Evolutionary conservation across 2,329 filamentous ascomycete species (phyloP).

Genomic region (Paramyrothecium roridum): DNA sequence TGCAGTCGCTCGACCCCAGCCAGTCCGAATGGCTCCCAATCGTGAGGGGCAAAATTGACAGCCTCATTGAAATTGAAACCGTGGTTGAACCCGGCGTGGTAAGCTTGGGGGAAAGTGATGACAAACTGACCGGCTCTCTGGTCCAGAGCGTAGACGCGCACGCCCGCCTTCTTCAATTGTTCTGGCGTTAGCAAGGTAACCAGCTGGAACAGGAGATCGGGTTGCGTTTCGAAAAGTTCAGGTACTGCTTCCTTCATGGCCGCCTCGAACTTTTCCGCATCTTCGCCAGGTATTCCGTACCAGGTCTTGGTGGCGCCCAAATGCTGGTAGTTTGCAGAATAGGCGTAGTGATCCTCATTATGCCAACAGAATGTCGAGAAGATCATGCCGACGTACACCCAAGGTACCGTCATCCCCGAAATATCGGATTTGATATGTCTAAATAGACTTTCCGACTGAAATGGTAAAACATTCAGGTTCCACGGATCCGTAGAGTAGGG

Average conservation of each 20-base stretch:
- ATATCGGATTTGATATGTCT: slow-evolving; percentile 97
- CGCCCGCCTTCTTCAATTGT: slow-evolving; percentile 87
- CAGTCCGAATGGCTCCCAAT: slow-evolving; percentile 93
- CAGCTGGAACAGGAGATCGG: slow-evolving; percentile 91
- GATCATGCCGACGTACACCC: slow-evolving; percentile 99
- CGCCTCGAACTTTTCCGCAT: slow-evolving; percentile 90
- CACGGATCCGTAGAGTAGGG: slow-evolving; percentile 86
- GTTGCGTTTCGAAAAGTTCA: slow-evolving; percentile 94
- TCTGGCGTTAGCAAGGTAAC: slow-evolving; percentile 95
- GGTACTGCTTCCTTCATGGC: slow-evolving; percentile 95
- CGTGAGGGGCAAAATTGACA: slow-evolving; percentile 91
- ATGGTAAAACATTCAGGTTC: slow-evolving; percentile 91
- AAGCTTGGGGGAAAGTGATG: slow-evolving; percentile 93
- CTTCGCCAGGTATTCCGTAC: slow-evolving; percentile 95
- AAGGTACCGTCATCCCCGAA: slow-evolving; percentile 98
- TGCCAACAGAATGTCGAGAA: slow-evolving; percentile 99
- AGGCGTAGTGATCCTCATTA: slow-evolving; percentile 96
- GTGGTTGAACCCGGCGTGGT: slow-evolving; percentile 97
- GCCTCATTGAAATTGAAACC: slow-evolving; percentile 99
- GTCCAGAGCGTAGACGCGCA: slow-evolving; percentile 91
- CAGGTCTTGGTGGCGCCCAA: slow-evolving; percentile 98
- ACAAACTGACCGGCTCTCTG: slow-evolving; percentile 95
- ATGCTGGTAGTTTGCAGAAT: slow-evolving; percentile 97
- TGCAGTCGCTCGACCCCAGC: slow-evolving; percentile 83
- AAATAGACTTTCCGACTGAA: slow-evolving; percentile 89